Conservation (phyloP, 2,329 filamentous ascomycete species). For the Sclerotinia trifoliorum region DNA sequence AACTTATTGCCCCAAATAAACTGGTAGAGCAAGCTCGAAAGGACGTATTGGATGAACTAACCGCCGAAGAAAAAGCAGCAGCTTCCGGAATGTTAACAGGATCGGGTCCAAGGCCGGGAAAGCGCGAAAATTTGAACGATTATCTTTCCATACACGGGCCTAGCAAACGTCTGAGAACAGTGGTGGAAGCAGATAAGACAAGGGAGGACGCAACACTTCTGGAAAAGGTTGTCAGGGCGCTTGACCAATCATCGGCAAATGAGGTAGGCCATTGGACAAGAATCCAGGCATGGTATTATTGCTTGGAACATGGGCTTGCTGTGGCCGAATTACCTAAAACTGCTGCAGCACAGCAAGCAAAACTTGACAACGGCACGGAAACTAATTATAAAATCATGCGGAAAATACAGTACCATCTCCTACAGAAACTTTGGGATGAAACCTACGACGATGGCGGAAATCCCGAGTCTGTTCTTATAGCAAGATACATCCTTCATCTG, state of each 20-base stretch:
- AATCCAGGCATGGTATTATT: constrained; percentile 19
- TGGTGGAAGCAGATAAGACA: neutral
- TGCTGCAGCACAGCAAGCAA: constrained; percentile 17
- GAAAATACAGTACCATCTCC: constrained; percentile 7
- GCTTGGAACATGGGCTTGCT: neutral
- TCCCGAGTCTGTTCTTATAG: neutral
- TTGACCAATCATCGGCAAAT: constrained; percentile 9
- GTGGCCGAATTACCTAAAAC: constrained; percentile 2
- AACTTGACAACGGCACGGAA: neutral
- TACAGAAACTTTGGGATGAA: constrained; percentile 12
- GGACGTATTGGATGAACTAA: neutral
- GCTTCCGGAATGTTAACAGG: neutral
- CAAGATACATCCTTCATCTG: neutral
- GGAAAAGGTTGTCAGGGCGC: neutral
- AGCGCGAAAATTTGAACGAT: neutral
- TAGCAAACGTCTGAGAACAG: constrained; percentile 13
- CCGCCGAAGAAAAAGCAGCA: constrained; percentile 9
- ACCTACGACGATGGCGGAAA: neutral
- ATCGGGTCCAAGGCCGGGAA: neutral
- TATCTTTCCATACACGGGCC: neutral
- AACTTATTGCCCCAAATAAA: neutral
- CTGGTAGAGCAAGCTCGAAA: neutral
- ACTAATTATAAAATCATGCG: neutral
- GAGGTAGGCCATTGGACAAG: constrained; percentile 17
- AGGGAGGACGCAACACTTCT: neutral